Percentiles rank a stretch among this genome's conserved stretches.
Conservation (phyloP, 306 rosid genomes). For the Cucurbita ficifolia region DNA sequence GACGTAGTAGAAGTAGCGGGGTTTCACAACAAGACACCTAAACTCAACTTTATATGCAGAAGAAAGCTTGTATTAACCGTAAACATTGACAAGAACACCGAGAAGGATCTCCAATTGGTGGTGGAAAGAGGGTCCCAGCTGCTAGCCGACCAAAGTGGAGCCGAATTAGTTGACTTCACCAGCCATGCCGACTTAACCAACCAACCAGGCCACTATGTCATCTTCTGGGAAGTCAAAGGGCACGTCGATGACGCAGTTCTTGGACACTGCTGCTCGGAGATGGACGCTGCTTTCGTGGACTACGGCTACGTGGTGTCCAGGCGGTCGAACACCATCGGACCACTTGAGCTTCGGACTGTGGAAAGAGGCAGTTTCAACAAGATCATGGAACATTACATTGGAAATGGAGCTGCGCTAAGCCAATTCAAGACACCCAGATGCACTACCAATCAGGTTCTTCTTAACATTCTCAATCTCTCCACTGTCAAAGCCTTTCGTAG, state of each 20-base stretch:
- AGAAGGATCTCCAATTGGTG: slow-evolving; percentile 72
- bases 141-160: slow-evolving; percentile 20
- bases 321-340: slow-evolving; percentile 53
- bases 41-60: slow-evolving; percentile 62
- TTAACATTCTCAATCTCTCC: slow-evolving; percentile 34
- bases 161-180: slow-evolving; percentile 67
- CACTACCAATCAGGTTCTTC: slow-evolving; percentile 39
- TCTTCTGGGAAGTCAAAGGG: slow-evolving; percentile 86
- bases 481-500: slow-evolving; percentile 36
- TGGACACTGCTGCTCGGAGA: slow-evolving; percentile 38
- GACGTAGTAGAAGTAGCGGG: slow-evolving; percentile 87
- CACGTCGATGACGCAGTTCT: slow-evolving; percentile 39
- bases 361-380: slow-evolving; percentile 64
- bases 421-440: slow-evolving; percentile 93
- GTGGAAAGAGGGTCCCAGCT: slow-evolving; percentile 54
- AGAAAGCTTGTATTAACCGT: slow-evolving; percentile 56
- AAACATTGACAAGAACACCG: slow-evolving; percentile 84
- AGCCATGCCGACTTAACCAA: slow-evolving; percentile 45
- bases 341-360: slow-evolving; percentile 54
- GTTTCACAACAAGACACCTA: slow-evolving; percentile 67
- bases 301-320: slow-evolving; percentile 83
- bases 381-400: slow-evolving; percentile 51
- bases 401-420: slow-evolving; percentile 58
- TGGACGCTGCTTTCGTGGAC: slow-evolving; percentile 66
- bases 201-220: slow-evolving; percentile 59